phyloP scores from a whole-genome alignment of 495 filamentous ascomycete species.

The Penicillium manginii region DNA sequence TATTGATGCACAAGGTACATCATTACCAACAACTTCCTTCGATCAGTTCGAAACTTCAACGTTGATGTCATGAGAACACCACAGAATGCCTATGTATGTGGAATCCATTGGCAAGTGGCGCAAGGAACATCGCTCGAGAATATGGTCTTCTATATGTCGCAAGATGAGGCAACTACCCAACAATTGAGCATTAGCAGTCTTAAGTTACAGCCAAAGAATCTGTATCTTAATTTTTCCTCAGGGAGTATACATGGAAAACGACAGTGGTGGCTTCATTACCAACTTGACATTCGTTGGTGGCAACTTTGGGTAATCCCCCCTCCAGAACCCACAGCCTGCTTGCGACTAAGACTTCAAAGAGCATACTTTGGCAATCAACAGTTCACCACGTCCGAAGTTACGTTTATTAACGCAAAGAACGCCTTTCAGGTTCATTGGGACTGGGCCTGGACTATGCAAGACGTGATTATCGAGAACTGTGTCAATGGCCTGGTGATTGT shows the following conservation, averaged over 20 bases:
- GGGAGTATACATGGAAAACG: slow-evolving; percentile 51
- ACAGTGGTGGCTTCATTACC: slow-evolving; percentile 45
- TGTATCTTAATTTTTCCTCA: too few relatives aligned
- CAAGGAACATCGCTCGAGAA: slow-evolving; percentile 52
- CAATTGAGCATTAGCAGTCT: slow-evolving; percentile 5
- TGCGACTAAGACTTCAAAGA: slow-evolving; percentile 7
- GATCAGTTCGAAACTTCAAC: background rate
- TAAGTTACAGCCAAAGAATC: too few relatives aligned
- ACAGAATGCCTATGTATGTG: background rate
- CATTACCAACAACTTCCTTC: background rate
- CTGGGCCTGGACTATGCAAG: slow-evolving; percentile 49
- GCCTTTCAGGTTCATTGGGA: slow-evolving; percentile 60
- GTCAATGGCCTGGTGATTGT: background rate
- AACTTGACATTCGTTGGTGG: slow-evolving; percentile 51
- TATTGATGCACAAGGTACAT: too few relatives aligned
- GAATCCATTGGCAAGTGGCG: slow-evolving; percentile 46
- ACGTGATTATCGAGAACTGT: background rate
- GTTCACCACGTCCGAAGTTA: slow-evolving; percentile 54
- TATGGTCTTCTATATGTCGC: slow-evolving; percentile 52
- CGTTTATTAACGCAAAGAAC: slow-evolving; percentile 51
- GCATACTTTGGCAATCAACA: slow-evolving; percentile 59
- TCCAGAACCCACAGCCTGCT: too few relatives aligned
- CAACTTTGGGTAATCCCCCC: background rate
- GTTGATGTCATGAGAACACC: background rate
- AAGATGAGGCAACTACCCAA: slow-evolving; percentile 22